A percentile compares a stretch with the other conserved stretches of the same genome.
phyloP scores from a whole-genome alignment of 1,139 yeast genomes.

The Magnusiomyces paraingens region DNA sequence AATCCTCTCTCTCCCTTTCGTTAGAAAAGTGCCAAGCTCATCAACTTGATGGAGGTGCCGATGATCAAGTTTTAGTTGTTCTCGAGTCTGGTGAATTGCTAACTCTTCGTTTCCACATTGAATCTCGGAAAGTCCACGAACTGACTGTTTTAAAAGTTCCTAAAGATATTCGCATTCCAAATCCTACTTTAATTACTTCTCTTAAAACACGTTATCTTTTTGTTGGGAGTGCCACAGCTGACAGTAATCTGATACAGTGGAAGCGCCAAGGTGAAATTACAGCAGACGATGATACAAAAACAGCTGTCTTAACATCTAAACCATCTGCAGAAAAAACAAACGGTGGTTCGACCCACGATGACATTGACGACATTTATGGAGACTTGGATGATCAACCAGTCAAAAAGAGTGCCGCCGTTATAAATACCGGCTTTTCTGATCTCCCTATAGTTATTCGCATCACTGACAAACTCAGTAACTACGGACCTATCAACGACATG shows the following conservation, averaged over 20 bases:
- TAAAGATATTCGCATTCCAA: conserved; percentile 17
- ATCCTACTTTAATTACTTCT: conserved; percentile 23
- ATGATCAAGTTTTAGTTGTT: conserved; percentile 48
- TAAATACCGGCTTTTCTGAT: conserved; percentile 10
- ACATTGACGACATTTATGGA: conserved; percentile 34
- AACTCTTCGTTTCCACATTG: conserved; percentile 46
- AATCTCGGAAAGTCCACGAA: conserved; percentile 39
- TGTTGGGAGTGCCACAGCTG: conserved; percentile 41
- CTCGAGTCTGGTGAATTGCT: conserved; percentile 48
- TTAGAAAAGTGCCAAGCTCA: conserved; percentile 52
- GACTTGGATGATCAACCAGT: conserved; percentile 32
- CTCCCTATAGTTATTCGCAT: conserved; percentile 22
- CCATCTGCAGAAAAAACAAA: conserved; percentile 25
- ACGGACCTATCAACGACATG: conserved; percentile 72
- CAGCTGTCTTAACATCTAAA: conserved; percentile 14
- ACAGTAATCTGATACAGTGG: conserved; percentile 39
- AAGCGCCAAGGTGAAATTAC: conserved; percentile 23
- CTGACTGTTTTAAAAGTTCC: conserved; percentile 19
- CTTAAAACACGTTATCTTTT: conserved; percentile 31
- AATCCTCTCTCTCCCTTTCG: conserved; percentile 45
- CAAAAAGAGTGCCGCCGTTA: conserved; percentile 6
- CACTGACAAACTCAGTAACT: conserved; percentile 53
- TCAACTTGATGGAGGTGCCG: conserved; percentile 35
- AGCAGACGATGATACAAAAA: conserved; percentile 15
- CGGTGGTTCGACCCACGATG: conserved; percentile 34